phyloP scores from a whole-genome alignment of 2,329 filamentous ascomycete genomes.

The Trichoderma arundinaceum region DNA sequence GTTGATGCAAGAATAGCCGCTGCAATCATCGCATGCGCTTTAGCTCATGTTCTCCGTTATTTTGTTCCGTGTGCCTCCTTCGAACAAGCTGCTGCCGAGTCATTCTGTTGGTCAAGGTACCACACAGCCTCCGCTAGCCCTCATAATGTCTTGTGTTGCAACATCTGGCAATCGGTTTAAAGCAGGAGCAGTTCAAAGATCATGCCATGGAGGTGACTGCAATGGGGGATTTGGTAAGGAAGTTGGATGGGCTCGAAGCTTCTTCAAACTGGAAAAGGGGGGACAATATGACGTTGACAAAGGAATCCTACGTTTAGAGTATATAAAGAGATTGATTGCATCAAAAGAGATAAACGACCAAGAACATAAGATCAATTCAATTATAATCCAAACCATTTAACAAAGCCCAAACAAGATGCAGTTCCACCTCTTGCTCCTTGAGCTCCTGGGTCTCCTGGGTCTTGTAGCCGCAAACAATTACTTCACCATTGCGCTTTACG shows the following conservation, averaged over 20 bases:
- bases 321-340: not conserved
- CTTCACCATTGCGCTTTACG: constrained; percentile 39
- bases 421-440: not conserved
- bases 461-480: constrained; percentile 31
- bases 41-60: not conserved
- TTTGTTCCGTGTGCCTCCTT: not conserved
- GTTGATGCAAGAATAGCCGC: not conserved
- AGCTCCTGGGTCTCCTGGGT: constrained; percentile 11
- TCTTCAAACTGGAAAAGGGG: not conserved
- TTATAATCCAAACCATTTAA: not conserved
- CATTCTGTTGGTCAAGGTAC: not conserved
- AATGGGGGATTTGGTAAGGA: not conserved
- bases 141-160: constrained; percentile 13
- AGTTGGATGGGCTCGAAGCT: not conserved
- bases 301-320: not conserved
- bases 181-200: constrained; percentile 7
- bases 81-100: not conserved
- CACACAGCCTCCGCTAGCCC: not conserved
- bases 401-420: not conserved
- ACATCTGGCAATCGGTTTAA: no score
- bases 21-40: not conserved
- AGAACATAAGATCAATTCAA: not conserved
- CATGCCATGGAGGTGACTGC: constrained; percentile 13
- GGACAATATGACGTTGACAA: not conserved
- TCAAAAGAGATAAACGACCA: no score